Percentiles rank a stretch among this genome's conserved stretches.
These are phyloP conservation scores for Aureobasidium sp. DNA, from an alignment of 2,329 filamentous ascomycete species.

Conservation along the genomic window DNA sequence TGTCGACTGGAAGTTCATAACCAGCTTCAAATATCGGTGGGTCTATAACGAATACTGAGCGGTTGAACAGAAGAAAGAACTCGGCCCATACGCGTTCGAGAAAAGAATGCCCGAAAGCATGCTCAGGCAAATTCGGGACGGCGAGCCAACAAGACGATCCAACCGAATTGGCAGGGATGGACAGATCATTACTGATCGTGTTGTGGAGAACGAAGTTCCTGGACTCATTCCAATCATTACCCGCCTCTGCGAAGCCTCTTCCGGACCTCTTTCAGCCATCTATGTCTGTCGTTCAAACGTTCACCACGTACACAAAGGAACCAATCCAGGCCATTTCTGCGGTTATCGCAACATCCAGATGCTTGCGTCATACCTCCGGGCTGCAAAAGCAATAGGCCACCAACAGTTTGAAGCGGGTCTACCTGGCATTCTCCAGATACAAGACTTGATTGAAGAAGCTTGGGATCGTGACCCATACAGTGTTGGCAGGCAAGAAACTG, in stretches of 20 bases:
- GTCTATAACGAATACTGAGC: background rate
- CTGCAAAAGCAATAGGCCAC: constrained; percentile 46
- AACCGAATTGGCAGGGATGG: constrained; percentile 34
- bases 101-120: constrained; percentile 34
- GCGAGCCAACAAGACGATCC: constrained; percentile 25
- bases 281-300: constrained; percentile 70
- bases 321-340: constrained; percentile 69
- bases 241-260: constrained; percentile 47
- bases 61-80: constrained; percentile 28
- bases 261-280: constrained; percentile 52
- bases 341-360: constrained; percentile 95
- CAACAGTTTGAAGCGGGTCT: constrained; percentile 51
- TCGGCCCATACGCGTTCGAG: constrained; percentile 37
- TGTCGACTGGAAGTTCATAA: too few species aligned
- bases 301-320: constrained; percentile 71
- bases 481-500: constrained; percentile 66
- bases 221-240: constrained; percentile 35
- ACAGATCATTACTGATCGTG: constrained; percentile 30
- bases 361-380: constrained; percentile 66
- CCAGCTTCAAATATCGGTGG: too few species aligned
- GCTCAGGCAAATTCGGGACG: constrained; percentile 27
- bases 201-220: constrained; percentile 31
- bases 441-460: constrained; percentile 75
- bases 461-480: constrained; percentile 80
- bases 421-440: constrained; percentile 69